A percentile compares a stretch with the other conserved stretches of the same genome.
phyloP scores from a whole-genome alignment of 345 rosid species.

The Moricandia arvensis region DNA sequence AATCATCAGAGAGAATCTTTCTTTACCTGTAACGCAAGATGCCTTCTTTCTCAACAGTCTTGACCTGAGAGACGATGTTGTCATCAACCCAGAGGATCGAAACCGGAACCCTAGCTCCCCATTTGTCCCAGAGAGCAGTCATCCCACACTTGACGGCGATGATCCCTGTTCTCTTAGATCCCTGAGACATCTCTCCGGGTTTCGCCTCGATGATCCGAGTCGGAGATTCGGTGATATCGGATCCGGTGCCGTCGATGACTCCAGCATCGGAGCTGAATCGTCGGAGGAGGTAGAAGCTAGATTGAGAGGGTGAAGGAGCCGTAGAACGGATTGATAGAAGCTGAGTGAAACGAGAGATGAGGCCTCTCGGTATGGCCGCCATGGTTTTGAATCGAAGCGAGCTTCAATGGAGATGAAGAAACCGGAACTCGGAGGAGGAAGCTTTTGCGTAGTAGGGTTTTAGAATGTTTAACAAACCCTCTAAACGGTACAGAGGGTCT shows the following conservation, averaged over 20 bases:
- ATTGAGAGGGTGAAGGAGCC: slow-evolving; percentile 8
- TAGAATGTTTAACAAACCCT: slow-evolving; percentile 12
- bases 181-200: slow-evolving; percentile 56
- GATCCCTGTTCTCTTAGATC: slow-evolving; percentile 76
- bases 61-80: slow-evolving; percentile 91
- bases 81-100: slow-evolving; percentile 86
- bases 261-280: slow-evolving; percentile 45
- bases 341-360: slow-evolving; percentile 57
- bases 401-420: slow-evolving; percentile 27
- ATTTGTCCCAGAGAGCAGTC: slow-evolving; percentile 92
- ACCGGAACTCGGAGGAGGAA: slow-evolving; percentile 19
- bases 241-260: slow-evolving; percentile 39
- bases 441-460: slow-evolving; percentile 44
- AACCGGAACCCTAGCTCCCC: slow-evolving; percentile 91
- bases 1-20: not conserved
- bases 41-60: slow-evolving; percentile 92
- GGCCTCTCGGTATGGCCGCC: slow-evolving; percentile 70
- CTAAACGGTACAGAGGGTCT: not conserved
- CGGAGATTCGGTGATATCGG: slow-evolving; percentile 23
- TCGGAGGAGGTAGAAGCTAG: slow-evolving; percentile 35
- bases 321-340: slow-evolving; percentile 31
- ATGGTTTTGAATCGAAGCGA: slow-evolving; percentile 40
- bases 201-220: slow-evolving; percentile 58
- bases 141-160: slow-evolving; percentile 92
- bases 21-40: slow-evolving; percentile 73